Evolutionary conservation across 31 red algal genomes (phyloP).

Genomic region (Endocladia muricata): DNA sequence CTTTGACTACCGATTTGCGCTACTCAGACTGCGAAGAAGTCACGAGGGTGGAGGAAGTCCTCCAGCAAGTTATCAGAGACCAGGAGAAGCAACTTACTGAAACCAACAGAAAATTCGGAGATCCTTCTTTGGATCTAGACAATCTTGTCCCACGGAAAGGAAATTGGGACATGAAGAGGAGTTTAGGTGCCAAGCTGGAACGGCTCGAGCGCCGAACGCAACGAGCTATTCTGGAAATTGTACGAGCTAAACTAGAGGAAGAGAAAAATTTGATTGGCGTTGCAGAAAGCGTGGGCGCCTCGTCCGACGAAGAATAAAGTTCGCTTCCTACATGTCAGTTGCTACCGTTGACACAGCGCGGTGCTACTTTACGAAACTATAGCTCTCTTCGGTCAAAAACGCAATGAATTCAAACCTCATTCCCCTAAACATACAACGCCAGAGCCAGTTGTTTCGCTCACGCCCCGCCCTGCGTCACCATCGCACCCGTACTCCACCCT

Average conservation of each 20-base stretch:
- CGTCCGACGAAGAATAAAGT: constrained; percentile 58
- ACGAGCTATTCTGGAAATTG: constrained; percentile 23
- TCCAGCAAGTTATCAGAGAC: constrained; percentile 40
- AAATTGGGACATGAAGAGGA: constrained; percentile 65
- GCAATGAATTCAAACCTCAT: too few species aligned
- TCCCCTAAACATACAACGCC: too few species aligned
- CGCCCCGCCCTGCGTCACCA: too few species aligned
- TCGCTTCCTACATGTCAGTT: background rate
- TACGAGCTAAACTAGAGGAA: background rate
- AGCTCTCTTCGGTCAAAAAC: too few species aligned
- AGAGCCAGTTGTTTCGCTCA: too few species aligned
- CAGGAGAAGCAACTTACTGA: constrained; percentile 19
- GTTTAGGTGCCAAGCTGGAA: constrained; percentile 41
- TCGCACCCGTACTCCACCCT: too few species aligned
- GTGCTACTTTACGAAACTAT: too few species aligned
- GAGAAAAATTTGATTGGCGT: constrained; percentile 1
- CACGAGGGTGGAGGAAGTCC: constrained; percentile 16
- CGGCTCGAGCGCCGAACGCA: constrained; percentile 49
- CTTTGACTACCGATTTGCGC: background rate
- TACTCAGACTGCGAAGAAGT: constrained; percentile 53
- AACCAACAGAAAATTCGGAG: constrained; percentile 44
- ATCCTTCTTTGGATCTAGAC: constrained; percentile 48
- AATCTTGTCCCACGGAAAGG: constrained; percentile 58
- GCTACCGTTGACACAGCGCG: too few species aligned
- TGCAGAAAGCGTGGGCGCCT: background rate